Evolutionary conservation across 176 grass and related monocot species (phyloP).

Genomic region (Avena atlantica): DNA sequence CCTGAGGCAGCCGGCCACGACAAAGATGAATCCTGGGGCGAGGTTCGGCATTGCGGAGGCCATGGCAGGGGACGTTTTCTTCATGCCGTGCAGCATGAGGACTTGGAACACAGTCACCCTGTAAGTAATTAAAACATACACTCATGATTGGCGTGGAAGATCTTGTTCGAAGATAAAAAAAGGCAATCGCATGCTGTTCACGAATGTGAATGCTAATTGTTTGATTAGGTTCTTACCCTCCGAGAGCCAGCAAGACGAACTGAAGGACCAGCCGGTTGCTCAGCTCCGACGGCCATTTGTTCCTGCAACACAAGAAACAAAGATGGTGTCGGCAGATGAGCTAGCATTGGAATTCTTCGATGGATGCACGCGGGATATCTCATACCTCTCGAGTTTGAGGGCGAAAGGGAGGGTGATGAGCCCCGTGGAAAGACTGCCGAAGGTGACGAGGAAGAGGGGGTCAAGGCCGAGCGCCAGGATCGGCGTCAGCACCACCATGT

Average conservation of each 20-base stretch:
- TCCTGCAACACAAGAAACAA: constrained; percentile 36
- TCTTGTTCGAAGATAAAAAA: neutral
- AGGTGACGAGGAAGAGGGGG: constrained; percentile 72
- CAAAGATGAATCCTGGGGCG: constrained; percentile 73
- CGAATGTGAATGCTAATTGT: neutral
- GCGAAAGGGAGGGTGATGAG: constrained; percentile 64
- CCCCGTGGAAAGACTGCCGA: constrained; percentile 63
- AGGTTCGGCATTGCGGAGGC: constrained; percentile 79
- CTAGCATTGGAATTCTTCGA: neutral
- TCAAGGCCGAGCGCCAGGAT: constrained; percentile 68
- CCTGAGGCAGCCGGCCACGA: constrained; percentile 66
- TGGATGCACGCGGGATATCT: neutral
- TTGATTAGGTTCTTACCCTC: constrained; percentile 54
- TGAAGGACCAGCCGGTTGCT: constrained; percentile 45
- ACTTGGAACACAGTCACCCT: constrained; percentile 69
- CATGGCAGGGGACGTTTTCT: constrained; percentile 78
- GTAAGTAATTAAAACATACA: neutral
- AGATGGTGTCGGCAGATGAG: neutral
- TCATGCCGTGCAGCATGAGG: constrained; percentile 67
- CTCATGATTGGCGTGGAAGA: neutral
- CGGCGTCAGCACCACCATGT: constrained; percentile 75
- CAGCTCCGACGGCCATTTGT: constrained; percentile 69
- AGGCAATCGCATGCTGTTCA: neutral
- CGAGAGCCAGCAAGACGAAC: constrained; percentile 64
- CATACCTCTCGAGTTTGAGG: constrained; percentile 63